phyloP scores from a whole-genome alignment of 75 land plant species.

The Sequoiadendron giganteum region DNA sequence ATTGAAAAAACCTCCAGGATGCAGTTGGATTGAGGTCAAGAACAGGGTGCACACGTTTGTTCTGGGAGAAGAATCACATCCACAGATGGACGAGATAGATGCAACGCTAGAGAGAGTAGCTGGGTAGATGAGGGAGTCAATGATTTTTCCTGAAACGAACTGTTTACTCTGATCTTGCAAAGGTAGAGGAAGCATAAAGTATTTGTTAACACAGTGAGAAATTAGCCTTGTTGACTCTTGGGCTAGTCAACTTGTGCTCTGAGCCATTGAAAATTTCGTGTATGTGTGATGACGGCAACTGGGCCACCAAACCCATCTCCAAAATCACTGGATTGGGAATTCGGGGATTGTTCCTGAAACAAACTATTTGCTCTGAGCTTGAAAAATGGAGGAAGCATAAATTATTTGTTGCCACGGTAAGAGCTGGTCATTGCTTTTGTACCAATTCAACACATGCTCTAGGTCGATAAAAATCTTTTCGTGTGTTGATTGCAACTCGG shows the following conservation, averaged over 20 bases:
- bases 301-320: background rate
- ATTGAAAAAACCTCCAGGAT: constrained; percentile 3
- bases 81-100: constrained; percentile 1
- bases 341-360: background rate
- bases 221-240: constrained; percentile 28
- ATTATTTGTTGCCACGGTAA: constrained; percentile 19
- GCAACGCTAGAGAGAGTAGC: background rate
- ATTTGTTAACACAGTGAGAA: constrained; percentile 23
- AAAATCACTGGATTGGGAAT: background rate
- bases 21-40: constrained; percentile 16
- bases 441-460: constrained; percentile 22
- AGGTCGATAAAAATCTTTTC: constrained; percentile 11
- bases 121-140: background rate
- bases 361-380: background rate
- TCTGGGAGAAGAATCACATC: background rate
- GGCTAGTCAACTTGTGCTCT: constrained; percentile 19
- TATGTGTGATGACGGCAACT: constrained; percentile 1
- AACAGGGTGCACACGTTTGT: constrained; percentile 11
- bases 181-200: background rate
- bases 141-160: background rate
- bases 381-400: constrained; percentile 7
- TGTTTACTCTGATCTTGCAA: background rate
- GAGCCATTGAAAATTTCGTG: constrained; percentile 10
- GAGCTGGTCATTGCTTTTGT: constrained; percentile 33
- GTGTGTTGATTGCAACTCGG: constrained; percentile 6